Percentiles rank a stretch among this genome's conserved stretches.
Evolutionary conservation across 768 basidiomycete genomes (phyloP).

Genomic region (Bullera alba): DNA sequence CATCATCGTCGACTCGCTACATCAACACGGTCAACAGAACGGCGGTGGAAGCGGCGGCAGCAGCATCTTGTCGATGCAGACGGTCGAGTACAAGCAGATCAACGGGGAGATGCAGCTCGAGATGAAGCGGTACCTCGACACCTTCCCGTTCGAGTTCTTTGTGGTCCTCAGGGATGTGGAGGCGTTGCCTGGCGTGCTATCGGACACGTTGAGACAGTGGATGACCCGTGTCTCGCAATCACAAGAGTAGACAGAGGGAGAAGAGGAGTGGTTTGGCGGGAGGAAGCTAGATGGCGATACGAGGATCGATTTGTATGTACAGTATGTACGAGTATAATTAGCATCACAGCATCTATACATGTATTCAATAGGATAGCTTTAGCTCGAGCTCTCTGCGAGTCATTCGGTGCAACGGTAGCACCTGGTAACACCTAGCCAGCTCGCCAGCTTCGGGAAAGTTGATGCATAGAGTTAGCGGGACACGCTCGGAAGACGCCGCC

Average conservation of each 20-base stretch:
- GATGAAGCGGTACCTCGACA: constrained; percentile 82
- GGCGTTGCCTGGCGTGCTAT: constrained; percentile 80
- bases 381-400: too few relatives aligned
- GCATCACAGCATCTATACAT: too few relatives aligned
- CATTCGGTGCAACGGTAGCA: too few relatives aligned
- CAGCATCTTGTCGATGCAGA: constrained; percentile 89
- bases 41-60: constrained; percentile 38
- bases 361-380: too few relatives aligned
- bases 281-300: too few relatives aligned
- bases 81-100: constrained; percentile 67
- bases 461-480: too few relatives aligned
- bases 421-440: too few relatives aligned
- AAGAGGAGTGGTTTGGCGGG: too few relatives aligned
- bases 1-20: constrained; percentile 85
- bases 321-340: too few relatives aligned
- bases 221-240: constrained; percentile 42
- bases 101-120: constrained; percentile 72
- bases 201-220: constrained; percentile 80
- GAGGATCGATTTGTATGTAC: too few relatives aligned
- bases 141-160: constrained; percentile 97
- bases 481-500: too few relatives aligned
- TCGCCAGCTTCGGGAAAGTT: too few relatives aligned
- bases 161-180: constrained; percentile 84
- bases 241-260: constrained; percentile 21
- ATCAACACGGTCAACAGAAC: constrained; percentile 37